These are phyloP conservation scores for Paraphoma sp. DNA, from an alignment of 2,329 filamentous ascomycete genomes.

Conservation along the genomic window DNA sequence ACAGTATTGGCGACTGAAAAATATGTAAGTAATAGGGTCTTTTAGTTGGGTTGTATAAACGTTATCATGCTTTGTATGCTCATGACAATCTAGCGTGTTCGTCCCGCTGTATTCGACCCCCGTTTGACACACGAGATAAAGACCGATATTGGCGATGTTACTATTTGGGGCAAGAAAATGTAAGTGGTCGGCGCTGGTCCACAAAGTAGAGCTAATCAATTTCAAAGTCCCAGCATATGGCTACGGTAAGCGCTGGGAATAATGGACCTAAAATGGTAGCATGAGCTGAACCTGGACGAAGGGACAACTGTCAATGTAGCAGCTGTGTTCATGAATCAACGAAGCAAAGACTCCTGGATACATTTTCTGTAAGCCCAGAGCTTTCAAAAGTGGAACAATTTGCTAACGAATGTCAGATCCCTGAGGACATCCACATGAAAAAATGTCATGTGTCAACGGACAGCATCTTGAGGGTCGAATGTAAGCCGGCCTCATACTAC, in stretches of 20 bases:
- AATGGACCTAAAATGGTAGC: neutral
- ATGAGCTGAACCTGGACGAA: neutral
- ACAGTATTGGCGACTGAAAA: neutral
- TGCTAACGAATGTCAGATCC: conserved; percentile 24
- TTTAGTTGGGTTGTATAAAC: neutral
- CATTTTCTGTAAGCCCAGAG: conserved; percentile 62
- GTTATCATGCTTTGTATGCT: neutral
- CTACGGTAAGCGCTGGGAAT: neutral
- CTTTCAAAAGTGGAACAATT: neutral
- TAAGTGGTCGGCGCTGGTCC: neutral
- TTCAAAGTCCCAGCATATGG: conserved; percentile 6
- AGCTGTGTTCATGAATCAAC: conserved; percentile 74
- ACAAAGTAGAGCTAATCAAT: too few relatives aligned
- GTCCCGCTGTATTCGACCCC: neutral
- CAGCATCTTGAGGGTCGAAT: conserved; percentile 28
- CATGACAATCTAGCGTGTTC: neutral
- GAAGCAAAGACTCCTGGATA: conserved; percentile 71
- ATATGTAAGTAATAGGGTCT: neutral
- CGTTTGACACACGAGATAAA: neutral
- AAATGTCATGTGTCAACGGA: conserved; percentile 8
- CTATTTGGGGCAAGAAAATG: neutral
- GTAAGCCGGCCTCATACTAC: conserved; percentile 17
- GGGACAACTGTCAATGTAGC: conserved; percentile 75
- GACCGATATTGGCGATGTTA: neutral
- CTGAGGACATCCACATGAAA: conserved; percentile 34